Evolutionary conservation across 331 rosid species (phyloP), one percentile per base, ranked within the genome.

Genomic region (Cydonia oblonga): DNA sequence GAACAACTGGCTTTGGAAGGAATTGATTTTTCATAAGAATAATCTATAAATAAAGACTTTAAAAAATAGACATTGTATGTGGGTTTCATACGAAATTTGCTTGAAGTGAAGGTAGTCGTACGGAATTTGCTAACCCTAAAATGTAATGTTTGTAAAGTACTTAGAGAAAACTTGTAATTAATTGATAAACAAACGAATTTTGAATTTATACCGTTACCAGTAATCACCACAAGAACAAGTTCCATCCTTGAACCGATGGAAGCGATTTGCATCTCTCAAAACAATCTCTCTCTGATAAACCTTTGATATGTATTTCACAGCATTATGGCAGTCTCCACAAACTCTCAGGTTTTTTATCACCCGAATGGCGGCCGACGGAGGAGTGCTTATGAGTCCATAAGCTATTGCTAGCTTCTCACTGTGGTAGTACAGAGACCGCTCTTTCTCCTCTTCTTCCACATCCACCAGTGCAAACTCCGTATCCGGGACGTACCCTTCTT

Each of bases 291-390:
- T 73, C 57, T 78, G 53, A 72, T 66, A 85, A 79, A 85, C 85
- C 73, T 86, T 87, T 1, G 89, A 82, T 68, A 89, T 81, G 64
- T 84, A 87, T 68, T 84, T 91, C 80, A 87, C 81, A 58, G 97
- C 93, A 77, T 66, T 92, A 59, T 87, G 96, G 76, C 97, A 89
- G 66, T 87, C 96, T 71, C 96, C 90, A 71, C 95, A 89, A 23
- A 92, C 92, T 77, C 92, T 77, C 11, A 86, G 90, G 81, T 87
- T 86, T 73, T 92, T 87, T 56, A 87, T 87, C 76, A 89, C 88
- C 75, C 89, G 76, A 73, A 87, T 59, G 24, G 83, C 75, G 25
- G 87, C 75, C 11, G 84, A 79, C 29, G 86, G 64, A 23, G 89
- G 88, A 29, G 86, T 81, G 76, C 81, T 87, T 40, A 85, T 71